Percentiles rank a stretch among this genome's conserved stretches.
Conservation (phyloP, 352 stramenopile genomes). For the Globisporangium spinosum region DNA sequence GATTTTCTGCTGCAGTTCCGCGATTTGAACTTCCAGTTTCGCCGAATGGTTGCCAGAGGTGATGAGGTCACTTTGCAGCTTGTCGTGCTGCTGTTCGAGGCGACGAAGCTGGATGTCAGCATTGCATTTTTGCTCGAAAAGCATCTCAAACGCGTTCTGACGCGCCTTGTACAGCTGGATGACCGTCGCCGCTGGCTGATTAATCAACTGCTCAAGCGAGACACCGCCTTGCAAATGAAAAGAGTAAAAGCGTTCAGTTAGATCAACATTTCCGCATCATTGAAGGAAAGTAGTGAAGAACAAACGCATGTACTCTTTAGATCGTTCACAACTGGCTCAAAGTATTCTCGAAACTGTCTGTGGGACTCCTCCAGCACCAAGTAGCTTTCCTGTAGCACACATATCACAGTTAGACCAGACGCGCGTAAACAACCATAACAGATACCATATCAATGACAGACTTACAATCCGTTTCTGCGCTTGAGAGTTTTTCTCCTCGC, state of each 20-base stretch:
- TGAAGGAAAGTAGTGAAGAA: background rate
- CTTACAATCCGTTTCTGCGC: conserved; percentile 51
- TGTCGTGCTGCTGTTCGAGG: conserved; percentile 48
- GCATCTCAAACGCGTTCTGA: conserved; percentile 57
- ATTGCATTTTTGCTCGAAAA: conserved; percentile 54
- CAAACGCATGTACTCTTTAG: conserved; percentile 31
- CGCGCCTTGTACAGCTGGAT: conserved; percentile 51
- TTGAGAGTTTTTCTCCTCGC: conserved; percentile 46
- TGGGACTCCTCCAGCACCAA: conserved; percentile 40
- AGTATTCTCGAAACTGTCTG: conserved; percentile 48
- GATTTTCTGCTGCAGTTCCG: conserved; percentile 42
- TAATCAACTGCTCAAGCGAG: conserved; percentile 39
- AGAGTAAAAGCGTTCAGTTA: conserved; percentile 4
- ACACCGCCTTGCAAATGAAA: conserved; percentile 26
- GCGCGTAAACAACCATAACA: background rate
- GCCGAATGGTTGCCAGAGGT: conserved; percentile 40
- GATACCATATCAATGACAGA: background rate
- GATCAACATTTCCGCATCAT: background rate
- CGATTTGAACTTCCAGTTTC: conserved; percentile 43
- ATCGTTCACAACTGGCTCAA: conserved; percentile 44
- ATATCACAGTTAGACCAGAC: conserved; percentile 5
- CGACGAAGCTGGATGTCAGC: conserved; percentile 43
- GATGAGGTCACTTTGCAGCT: conserved; percentile 45
- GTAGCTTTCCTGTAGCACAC: conserved; percentile 32
- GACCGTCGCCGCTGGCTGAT: conserved; percentile 38